These are phyloP conservation scores for Haplosporangium gracile DNA, from an alignment of 192 early-diverging fungal genomes.

Conservation along the genomic window DNA sequence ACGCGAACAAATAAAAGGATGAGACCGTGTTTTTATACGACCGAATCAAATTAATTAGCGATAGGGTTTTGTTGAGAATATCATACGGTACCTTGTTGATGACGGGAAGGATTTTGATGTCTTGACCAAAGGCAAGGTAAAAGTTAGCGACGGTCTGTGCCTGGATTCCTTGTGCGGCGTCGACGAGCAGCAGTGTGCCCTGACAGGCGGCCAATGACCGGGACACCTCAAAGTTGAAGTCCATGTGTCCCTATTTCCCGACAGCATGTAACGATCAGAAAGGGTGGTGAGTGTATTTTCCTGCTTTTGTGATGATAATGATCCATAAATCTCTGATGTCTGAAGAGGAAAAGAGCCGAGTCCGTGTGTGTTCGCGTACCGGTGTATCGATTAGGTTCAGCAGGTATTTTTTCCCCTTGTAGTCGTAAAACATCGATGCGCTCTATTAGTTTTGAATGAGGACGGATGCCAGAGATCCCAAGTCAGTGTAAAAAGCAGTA, in stretches of 20 bases:
- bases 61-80: not conserved
- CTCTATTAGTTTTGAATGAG: conserved; percentile 60
- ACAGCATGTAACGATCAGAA: not conserved
- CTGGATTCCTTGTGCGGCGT: conserved; percentile 96
- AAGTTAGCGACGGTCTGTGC: conserved; percentile 99
- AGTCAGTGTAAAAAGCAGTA: not conserved
- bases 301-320: not conserved
- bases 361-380: conserved; percentile 51
- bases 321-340: not conserved
- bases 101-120: conserved; percentile 88
- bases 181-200: conserved; percentile 92
- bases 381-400: conserved; percentile 98
- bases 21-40: not conserved
- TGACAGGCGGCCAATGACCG: conserved; percentile 95
- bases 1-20: no score
- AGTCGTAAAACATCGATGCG: conserved; percentile 92
- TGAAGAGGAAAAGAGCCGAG: not conserved
- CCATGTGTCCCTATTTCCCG: conserved; percentile 77
- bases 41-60: not conserved
- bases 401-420: conserved; percentile 85
- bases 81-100: conserved; percentile 81
- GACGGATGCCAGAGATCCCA: not conserved
- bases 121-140: conserved; percentile 91
- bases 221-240: conserved; percentile 97
- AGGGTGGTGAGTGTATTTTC: not conserved